Evolutionary conservation across 108 stramenopile species (phyloP).

Genomic region (Nitzschia putrida): DNA sequence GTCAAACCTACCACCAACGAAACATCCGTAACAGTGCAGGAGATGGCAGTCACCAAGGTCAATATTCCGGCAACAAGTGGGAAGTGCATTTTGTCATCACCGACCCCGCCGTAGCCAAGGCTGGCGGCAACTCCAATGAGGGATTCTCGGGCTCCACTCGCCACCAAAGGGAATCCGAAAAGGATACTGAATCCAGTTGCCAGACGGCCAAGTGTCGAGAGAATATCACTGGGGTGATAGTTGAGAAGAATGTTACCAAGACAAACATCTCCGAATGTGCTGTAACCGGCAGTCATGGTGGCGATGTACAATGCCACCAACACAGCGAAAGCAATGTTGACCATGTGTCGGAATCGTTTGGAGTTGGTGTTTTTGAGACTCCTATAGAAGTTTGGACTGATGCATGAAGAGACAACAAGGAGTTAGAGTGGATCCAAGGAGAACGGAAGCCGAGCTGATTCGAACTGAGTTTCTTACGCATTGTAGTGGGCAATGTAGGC

Average conservation of each 20-base stretch:
- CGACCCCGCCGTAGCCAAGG: constrained; percentile 28
- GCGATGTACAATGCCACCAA: constrained; percentile 43
- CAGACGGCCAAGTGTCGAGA: constrained; percentile 50
- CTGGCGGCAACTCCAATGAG: constrained; percentile 39
- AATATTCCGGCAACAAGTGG: constrained; percentile 43
- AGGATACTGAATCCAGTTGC: constrained; percentile 62
- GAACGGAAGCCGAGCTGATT: not conserved
- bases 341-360: constrained; percentile 44
- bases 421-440: not conserved
- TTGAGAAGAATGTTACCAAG: constrained; percentile 61
- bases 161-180: constrained; percentile 64
- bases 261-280: constrained; percentile 62
- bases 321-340: constrained; percentile 36
- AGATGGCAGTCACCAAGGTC: constrained; percentile 39
- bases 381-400: constrained; percentile 46
- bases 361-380: constrained; percentile 34
- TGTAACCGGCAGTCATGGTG: constrained; percentile 54
- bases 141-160: constrained; percentile 44
- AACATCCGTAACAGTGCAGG: constrained; percentile 51
- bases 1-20: constrained; percentile 55
- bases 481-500: constrained; percentile 68
- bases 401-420: not conserved
- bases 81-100: constrained; percentile 35
- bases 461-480: constrained; percentile 11
- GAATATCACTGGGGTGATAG: constrained; percentile 56